Evolutionary conservation across 2,329 filamentous ascomycete genomes (phyloP).

Genomic region (Fusarium circinatum): DNA sequence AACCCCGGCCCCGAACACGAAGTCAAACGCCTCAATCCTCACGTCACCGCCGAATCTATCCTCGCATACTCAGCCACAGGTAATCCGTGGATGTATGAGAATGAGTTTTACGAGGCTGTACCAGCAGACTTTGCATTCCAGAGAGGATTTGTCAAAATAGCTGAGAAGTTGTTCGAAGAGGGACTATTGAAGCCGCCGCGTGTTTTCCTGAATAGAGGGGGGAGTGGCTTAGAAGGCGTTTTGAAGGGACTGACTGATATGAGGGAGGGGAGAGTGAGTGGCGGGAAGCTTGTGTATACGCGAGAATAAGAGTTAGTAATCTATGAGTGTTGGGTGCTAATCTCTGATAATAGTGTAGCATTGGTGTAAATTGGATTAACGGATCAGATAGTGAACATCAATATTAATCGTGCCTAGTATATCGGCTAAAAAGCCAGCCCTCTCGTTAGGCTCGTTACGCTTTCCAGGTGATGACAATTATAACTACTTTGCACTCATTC

Average conservation of each 20-base stretch:
- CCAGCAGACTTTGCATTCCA: conserved; percentile 6
- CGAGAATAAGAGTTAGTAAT: neutral
- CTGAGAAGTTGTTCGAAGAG: neutral
- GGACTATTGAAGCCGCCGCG: neutral
- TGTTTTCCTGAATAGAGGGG: neutral
- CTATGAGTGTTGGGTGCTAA: neutral
- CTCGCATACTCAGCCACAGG: conserved; percentile 10
- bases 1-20: neutral
- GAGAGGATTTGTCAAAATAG: neutral
- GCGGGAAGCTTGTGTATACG: conserved; percentile 9
- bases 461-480: too few species aligned
- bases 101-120: neutral
- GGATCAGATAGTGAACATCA: rapidly evolving
- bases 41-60: neutral
- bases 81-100: neutral
- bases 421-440: too few species aligned
- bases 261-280: neutral
- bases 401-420: too few species aligned
- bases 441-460: too few species aligned
- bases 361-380: too few species aligned
- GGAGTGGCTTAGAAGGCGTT: neutral
- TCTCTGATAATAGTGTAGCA: neutral
- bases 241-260: neutral
- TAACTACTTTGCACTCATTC: too few species aligned
- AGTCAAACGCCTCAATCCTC: neutral